A percentile compares a stretch with the other conserved stretches of the same genome.
Conservation (phyloP, 1,284 basidiomycete species). For the Neonothopanus nambi region DNA sequence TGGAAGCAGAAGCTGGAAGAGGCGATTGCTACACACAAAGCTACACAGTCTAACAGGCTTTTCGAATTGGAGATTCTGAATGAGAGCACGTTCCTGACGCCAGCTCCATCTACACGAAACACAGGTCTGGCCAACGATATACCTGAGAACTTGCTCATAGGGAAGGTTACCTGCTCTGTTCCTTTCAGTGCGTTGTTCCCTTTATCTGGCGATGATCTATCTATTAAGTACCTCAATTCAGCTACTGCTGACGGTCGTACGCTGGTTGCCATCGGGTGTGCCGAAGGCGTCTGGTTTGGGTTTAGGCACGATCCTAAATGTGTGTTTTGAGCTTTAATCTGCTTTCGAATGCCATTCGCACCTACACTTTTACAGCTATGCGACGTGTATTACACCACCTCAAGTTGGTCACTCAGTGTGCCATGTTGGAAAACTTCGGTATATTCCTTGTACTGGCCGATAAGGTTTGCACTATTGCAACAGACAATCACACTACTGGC, state of each 20-base stretch:
- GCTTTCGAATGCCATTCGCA: not conserved
- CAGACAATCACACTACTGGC: not conserved
- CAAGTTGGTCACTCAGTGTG: slow-evolving; percentile 81
- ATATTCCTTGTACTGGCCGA: slow-evolving; percentile 87
- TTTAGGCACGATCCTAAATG: slow-evolving; percentile 75
- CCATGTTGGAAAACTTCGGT: slow-evolving; percentile 83
- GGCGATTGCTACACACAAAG: slow-evolving; percentile 80
- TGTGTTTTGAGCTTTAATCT: slow-evolving; percentile 33
- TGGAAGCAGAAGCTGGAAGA: slow-evolving; percentile 93
- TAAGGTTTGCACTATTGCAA: slow-evolving; percentile 55
- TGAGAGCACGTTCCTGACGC: slow-evolving; percentile 80
- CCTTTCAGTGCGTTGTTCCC: slow-evolving; percentile 74
- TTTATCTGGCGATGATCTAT: not conserved
- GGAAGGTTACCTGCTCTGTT: slow-evolving; percentile 90
- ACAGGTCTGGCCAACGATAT: slow-evolving; percentile 39
- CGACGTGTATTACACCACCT: slow-evolving; percentile 85
- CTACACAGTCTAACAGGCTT: slow-evolving; percentile 89
- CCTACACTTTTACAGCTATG: slow-evolving; percentile 49
- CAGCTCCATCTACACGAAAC: slow-evolving; percentile 63
- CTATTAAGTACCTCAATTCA: slow-evolving; percentile 24
- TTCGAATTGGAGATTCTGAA: slow-evolving; percentile 89
- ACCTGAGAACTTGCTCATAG: slow-evolving; percentile 78
- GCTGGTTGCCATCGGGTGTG: slow-evolving; percentile 82
- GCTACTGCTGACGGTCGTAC: slow-evolving; percentile 70
- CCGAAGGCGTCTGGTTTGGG: slow-evolving; percentile 89